Percentiles rank a stretch among this genome's conserved stretches.
Conservation (phyloP, 805 yeast genomes). For the Wickerhamomyces bovis region DNA sequence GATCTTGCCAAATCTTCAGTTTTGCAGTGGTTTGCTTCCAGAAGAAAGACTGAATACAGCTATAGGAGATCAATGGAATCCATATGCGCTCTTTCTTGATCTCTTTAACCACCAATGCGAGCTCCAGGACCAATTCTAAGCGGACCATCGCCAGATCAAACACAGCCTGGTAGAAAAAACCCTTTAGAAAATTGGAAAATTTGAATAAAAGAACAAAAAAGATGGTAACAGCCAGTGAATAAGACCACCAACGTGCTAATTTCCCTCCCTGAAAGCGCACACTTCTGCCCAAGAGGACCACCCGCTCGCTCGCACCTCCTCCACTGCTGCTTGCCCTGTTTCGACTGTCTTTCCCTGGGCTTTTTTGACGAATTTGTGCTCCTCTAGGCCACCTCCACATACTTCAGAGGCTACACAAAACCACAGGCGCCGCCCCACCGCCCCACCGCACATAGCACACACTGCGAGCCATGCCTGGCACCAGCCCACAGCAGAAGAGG, state of each 20-base stretch:
- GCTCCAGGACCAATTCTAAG: background rate
- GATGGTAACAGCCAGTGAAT: too few relatives aligned
- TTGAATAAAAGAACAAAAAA: too few relatives aligned
- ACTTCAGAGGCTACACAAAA: background rate
- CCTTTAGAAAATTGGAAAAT: background rate
- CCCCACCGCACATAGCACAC: background rate
- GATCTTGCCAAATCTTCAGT: too few relatives aligned
- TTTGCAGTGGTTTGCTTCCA: too few relatives aligned
- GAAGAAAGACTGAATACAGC: too few relatives aligned
- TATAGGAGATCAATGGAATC: too few relatives aligned
- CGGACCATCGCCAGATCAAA: background rate
- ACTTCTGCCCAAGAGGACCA: background rate
- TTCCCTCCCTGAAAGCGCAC: background rate
- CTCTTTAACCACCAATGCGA: too few relatives aligned
- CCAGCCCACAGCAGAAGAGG: background rate
- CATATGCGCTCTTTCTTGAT: too few relatives aligned
- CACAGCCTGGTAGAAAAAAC: background rate
- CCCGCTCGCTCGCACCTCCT: background rate
- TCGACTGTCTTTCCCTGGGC: background rate
- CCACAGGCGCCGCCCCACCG: background rate
- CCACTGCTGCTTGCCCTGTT: too few relatives aligned
- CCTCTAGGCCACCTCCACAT: background rate
- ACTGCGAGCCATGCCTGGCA: background rate
- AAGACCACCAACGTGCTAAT: background rate
- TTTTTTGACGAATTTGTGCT: too few relatives aligned